Percentiles rank a stretch among this genome's conserved stretches.
Evolutionary conservation across 108 stramenopile genomes (phyloP).

Genomic region (Nitzschia putrida): DNA sequence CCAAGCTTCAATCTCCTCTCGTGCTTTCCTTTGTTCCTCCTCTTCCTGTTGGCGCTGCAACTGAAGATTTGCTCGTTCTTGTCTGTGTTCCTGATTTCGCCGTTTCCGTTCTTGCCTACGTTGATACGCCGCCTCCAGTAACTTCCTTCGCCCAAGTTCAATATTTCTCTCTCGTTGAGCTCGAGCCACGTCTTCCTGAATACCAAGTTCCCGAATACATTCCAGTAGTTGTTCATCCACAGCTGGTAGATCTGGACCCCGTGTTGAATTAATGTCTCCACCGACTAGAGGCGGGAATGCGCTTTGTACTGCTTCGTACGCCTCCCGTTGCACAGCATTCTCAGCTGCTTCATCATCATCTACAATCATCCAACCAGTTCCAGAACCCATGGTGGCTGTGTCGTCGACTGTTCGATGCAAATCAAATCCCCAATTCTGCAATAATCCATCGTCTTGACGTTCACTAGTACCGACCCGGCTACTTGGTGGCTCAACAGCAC

Average conservation of each 20-base stretch:
- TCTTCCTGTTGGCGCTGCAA: conserved; percentile 22
- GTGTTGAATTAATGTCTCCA: not conserved
- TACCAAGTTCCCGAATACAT: conserved; percentile 4
- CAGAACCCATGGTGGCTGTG: conserved; percentile 14
- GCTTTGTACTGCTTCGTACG: conserved; percentile 45
- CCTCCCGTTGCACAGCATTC: conserved; percentile 39
- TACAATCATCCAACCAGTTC: conserved; percentile 49
- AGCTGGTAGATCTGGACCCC: not conserved
- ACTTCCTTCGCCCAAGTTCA: conserved; percentile 4
- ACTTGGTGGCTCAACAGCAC: not conserved
- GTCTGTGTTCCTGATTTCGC: conserved; percentile 6
- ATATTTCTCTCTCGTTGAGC: not conserved
- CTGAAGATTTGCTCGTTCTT: not conserved
- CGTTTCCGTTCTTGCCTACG: conserved; percentile 27
- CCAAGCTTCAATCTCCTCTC: conserved; percentile 42
- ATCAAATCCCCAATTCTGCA: conserved; percentile 48
- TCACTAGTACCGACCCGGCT: not conserved
- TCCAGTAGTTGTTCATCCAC: conserved; percentile 22
- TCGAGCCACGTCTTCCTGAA: conserved; percentile 15
- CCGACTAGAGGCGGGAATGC: conserved; percentile 47
- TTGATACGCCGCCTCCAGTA: conserved; percentile 13
- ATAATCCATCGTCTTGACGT: not conserved
- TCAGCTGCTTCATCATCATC: conserved; percentile 57
- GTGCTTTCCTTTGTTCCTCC: conserved; percentile 28
- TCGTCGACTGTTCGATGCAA: conserved; percentile 34